These are phyloP conservation scores for Boletus insuetus DNA, from an alignment of 768 basidiomycete species.

Conservation along the genomic window DNA sequence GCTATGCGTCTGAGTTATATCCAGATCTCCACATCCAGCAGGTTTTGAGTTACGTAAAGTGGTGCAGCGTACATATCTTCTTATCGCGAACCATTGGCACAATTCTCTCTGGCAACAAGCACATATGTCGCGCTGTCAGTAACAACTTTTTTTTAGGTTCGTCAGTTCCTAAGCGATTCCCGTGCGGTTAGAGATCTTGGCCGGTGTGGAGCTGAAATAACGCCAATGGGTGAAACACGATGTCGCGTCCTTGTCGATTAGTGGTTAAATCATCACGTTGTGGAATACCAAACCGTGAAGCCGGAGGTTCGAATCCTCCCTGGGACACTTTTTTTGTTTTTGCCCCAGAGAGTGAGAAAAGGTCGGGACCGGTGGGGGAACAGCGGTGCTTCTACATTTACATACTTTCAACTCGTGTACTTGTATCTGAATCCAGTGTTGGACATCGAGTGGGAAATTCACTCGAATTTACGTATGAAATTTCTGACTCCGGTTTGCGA, in stretches of 20 bases:
- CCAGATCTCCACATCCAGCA: too few species aligned
- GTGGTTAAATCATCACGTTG: slow-evolving; percentile 46
- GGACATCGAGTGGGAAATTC: slow-evolving; percentile 14
- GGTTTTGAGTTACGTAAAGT: too few species aligned
- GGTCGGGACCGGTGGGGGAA: background rate
- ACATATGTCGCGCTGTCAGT: too few species aligned
- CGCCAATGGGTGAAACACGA: too few species aligned
- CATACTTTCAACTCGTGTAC: too few species aligned
- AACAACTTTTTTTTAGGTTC: too few species aligned
- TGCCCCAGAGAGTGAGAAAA: background rate
- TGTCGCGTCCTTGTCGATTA: slow-evolving; percentile 39
- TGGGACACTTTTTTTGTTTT: slow-evolving; percentile 21
- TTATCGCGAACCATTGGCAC: slow-evolving; percentile 20
- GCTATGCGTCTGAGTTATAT: too few species aligned
- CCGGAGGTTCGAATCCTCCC: slow-evolving; percentile 42
- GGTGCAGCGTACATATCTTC: background rate
- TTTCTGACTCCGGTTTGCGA: slow-evolving; percentile 28
- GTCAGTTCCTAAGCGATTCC: too few species aligned
- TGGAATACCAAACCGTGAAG: slow-evolving; percentile 37
- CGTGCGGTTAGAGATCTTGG: too few species aligned
- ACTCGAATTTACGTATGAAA: slow-evolving; percentile 17
- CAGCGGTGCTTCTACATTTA: too few species aligned
- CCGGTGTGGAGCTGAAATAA: too few species aligned
- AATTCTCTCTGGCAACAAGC: slow-evolving; percentile 13
- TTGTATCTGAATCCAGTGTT: too few species aligned